These are phyloP conservation scores for Pseudonitzschia multiseries DNA, from an alignment of 108 stramenopile genomes.

Conservation along the genomic window DNA sequence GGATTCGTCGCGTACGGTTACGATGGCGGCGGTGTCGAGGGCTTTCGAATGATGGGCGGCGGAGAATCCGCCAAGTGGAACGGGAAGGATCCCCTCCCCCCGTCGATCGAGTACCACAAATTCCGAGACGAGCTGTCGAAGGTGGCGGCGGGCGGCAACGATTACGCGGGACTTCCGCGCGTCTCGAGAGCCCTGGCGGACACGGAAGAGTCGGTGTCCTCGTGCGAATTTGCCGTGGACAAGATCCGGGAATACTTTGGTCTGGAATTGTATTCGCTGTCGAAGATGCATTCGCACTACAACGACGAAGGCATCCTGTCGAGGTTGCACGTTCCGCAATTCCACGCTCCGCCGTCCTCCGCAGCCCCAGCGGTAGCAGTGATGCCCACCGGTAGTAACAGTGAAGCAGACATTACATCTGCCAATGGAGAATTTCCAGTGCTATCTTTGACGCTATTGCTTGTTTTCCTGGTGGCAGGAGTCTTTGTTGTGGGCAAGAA, in stretches of 20 bases:
- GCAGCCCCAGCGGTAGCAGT: background rate
- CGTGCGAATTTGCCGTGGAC: background rate
- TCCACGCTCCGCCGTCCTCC: background rate
- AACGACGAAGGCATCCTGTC: background rate
- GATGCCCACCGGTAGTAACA: background rate
- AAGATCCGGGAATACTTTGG: background rate
- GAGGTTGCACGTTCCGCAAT: background rate
- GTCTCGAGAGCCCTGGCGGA: background rate
- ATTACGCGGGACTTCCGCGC: background rate
- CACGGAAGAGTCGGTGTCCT: background rate
- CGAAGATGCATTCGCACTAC: background rate
- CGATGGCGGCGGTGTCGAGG: constrained; percentile 36
- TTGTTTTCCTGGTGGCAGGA: background rate
- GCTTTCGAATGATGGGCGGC: constrained; percentile 52
- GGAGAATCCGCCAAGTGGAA: background rate
- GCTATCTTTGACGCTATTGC: background rate
- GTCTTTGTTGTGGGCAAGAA: background rate
- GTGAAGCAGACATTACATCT: background rate
- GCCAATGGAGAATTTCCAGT: background rate
- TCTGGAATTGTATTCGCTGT: background rate
- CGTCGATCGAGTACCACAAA: background rate
- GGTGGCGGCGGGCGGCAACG: background rate
- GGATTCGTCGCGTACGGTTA: constrained; percentile 71
- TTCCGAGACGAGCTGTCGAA: background rate
- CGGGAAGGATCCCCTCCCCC: background rate